Conservation (phyloP, 352 stramenopile species). For the Globisporangium cystogenes region DNA sequence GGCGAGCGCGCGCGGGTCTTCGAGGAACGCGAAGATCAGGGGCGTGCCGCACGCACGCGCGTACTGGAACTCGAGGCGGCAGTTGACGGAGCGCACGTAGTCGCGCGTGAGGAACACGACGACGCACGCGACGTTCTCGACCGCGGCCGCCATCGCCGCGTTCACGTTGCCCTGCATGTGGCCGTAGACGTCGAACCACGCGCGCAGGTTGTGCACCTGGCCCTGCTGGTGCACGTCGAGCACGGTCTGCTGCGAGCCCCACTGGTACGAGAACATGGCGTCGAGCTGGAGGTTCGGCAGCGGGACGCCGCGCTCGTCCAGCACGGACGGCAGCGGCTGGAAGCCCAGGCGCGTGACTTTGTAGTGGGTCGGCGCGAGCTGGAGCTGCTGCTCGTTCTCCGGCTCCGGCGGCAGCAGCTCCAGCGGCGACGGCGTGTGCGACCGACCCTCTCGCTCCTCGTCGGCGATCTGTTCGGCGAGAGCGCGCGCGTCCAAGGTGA, state of each 20-base stretch:
- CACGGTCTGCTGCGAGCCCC: slow-evolving; percentile 31
- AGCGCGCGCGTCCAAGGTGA: slow-evolving; percentile 6
- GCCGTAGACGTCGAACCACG: slow-evolving; percentile 56
- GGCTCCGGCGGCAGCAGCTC: slow-evolving; percentile 19
- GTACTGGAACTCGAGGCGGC: slow-evolving; percentile 53
- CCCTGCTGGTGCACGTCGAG: slow-evolving; percentile 40
- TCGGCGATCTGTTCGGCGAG: neutral
- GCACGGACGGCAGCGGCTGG: slow-evolving; percentile 21
- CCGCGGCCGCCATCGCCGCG: slow-evolving; percentile 46
- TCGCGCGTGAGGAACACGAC: slow-evolving; percentile 44
- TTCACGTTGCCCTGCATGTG: slow-evolving; percentile 70
- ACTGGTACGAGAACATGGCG: slow-evolving; percentile 60
- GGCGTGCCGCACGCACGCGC: slow-evolving; percentile 28
- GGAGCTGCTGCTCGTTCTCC: slow-evolving; percentile 15
- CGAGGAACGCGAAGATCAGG: slow-evolving; percentile 39
- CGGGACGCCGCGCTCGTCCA: slow-evolving; percentile 31
- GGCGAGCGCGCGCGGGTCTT: slow-evolving; percentile 21
- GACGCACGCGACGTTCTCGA: slow-evolving; percentile 51
- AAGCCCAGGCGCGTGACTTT: slow-evolving; percentile 28
- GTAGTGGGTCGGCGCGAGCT: slow-evolving; percentile 26
- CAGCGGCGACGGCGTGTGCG: neutral
- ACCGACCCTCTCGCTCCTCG: neutral
- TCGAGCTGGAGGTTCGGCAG: slow-evolving; percentile 33
- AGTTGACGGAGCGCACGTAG: slow-evolving; percentile 50
- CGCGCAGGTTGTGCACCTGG: slow-evolving; percentile 24